These are phyloP conservation scores for Tympanopsis confertula DNA, from an alignment of 2,329 filamentous ascomycete genomes.

Conservation along the genomic window DNA sequence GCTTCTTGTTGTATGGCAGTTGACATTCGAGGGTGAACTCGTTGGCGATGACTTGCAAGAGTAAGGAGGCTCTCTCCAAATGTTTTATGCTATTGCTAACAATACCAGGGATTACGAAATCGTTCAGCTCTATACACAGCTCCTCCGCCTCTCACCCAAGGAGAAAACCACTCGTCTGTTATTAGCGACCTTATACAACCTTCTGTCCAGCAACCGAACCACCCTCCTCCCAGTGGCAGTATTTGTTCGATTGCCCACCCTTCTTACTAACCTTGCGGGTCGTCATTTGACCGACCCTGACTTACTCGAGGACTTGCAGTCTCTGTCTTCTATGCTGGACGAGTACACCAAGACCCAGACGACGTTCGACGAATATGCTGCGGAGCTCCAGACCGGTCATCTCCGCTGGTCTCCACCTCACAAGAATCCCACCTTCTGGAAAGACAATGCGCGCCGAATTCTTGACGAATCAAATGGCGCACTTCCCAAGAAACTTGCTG, in stretches of 20 bases:
- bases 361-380: constrained; percentile 30
- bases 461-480: constrained; percentile 56
- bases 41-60: constrained; percentile 53
- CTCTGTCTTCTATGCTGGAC: constrained; percentile 39
- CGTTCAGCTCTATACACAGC: constrained; percentile 50
- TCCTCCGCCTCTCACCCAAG: constrained; percentile 57
- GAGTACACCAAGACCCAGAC: constrained; percentile 57
- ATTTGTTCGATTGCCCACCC: constrained; percentile 40
- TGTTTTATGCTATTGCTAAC: constrained; percentile 9
- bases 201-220: constrained; percentile 44
- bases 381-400: constrained; percentile 57
- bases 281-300: constrained; percentile 13
- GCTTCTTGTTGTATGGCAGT: constrained; percentile 56
- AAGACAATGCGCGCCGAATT: constrained; percentile 59
- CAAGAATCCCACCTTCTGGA: constrained; percentile 60
- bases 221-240: constrained; percentile 50
- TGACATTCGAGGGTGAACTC: constrained; percentile 53
- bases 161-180: constrained; percentile 60
- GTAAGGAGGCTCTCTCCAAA: constrained; percentile 19
- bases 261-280: constrained; percentile 9
- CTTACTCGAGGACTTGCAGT: constrained; percentile 26
- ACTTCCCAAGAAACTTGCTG: constrained; percentile 53
- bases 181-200: constrained; percentile 51
- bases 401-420: constrained; percentile 68
- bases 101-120: constrained; percentile 48